A percentile compares a stretch with the other conserved stretches of the same genome.
phyloP scores from a whole-genome alignment of 805 yeast species.

The Pichia thaimueangensis region DNA sequence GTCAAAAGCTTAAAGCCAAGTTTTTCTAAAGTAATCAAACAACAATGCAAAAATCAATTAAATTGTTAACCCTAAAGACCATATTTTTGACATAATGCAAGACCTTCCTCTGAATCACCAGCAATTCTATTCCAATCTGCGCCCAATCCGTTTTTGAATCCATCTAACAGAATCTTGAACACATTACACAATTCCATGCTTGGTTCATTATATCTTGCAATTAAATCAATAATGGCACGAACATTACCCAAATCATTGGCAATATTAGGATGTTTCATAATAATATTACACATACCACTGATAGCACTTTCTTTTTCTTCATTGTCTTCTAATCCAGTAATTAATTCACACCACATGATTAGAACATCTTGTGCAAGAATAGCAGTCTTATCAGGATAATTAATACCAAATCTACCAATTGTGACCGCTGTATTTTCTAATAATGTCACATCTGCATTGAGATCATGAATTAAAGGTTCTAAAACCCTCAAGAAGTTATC shows the following conservation, averaged over 20 bases:
- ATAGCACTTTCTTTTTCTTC: conserved; percentile 87
- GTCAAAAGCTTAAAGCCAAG: too few species aligned
- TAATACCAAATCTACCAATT: conserved; percentile 75
- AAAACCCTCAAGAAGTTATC: conserved; percentile 48
- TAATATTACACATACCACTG: conserved; percentile 70
- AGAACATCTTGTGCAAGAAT: conserved; percentile 24
- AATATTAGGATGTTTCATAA: conserved; percentile 60
- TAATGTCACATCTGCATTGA: conserved; percentile 55
- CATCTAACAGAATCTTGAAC: conserved; percentile 39
- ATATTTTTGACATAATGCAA: conserved; percentile 12
- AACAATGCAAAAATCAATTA: too few species aligned
- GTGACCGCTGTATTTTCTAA: conserved; percentile 86
- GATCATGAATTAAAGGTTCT: conserved; percentile 51
- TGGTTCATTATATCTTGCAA: conserved; percentile 50
- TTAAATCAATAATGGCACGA: conserved; percentile 50
- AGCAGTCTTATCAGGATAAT: conserved; percentile 42
- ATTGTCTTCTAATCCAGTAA: conserved; percentile 64
- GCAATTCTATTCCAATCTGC: conserved; percentile 21
- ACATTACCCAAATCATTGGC: conserved; percentile 42
- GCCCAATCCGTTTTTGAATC: conserved; percentile 45
- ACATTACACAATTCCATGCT: conserved; percentile 37
- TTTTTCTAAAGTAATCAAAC: too few species aligned
- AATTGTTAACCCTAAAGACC: too few species aligned
- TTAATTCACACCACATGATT: conserved; percentile 68
- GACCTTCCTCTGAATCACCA: not conserved